Base-by-base conservation (phyloP, 2,329 filamentous ascomycete species). In the Rhynchosporium agropyri region DNA sequence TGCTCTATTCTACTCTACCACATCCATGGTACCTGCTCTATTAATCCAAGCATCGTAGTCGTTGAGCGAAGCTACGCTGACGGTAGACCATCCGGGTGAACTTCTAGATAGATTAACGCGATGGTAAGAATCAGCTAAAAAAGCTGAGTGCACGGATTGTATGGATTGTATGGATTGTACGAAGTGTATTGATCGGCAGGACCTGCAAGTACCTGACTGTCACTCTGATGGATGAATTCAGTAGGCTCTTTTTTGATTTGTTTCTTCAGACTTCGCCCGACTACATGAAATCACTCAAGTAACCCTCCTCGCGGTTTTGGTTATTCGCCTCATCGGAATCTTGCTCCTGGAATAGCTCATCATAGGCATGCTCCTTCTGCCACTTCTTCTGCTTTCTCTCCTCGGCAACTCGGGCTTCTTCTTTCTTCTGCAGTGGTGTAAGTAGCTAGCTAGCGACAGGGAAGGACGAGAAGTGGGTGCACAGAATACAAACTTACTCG, bases 321-420 rank as follows among this genome's bases (percentile, higher is more conserved):
- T 99, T 99, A 79, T 89, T 97, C 61, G 87, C 86, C 28, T 77
- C 79, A 49, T 86, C 86, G 79, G 96, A 83, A 71, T 90, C 89
- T 63, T 97, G 91, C 60, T 96, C 92, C 4, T 84, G 86, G 76
- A 97, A 92, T 60, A 97, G 77, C 53, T 97, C 92, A 74, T 98
- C 95, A 76, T 99, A 99, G 1, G 93, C 94, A 78, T 99, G 94
- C n/a, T 97, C 92, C 78, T 95, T 95, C 77, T 96, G 91, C 83
- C 88, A 96, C 76, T 96, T 96, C 78, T 94, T 85, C 77, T 96
- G 89, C 77, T 91, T 90, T 68, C 91, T 84, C 79, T 97, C 91
- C 76, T 92, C 89, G 56, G 87, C 84, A 53, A 92, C 75, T 43
- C 81, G 80, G 0, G 85, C 86, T 71, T 95, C 91, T 75, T 93